Evolutionary conservation across 2,329 filamentous ascomycete species (phyloP), one percentile per base, ranked within the genome.

Genomic region (Sphaerostilbella broomeana): DNA sequence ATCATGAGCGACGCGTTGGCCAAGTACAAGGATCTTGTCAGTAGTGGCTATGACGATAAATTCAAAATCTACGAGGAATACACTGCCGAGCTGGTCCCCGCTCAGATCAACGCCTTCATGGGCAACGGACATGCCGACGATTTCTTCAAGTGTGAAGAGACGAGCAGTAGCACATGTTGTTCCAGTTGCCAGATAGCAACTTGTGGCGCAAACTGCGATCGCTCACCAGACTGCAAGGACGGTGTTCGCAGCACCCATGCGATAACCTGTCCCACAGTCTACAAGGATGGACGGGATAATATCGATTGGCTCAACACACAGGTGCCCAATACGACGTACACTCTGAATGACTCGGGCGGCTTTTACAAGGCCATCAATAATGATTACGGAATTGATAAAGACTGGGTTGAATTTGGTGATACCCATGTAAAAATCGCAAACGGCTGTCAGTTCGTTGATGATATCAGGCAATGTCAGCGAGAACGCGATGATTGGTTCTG

Each of bases 331-430:
- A 25, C 27, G 19, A 49, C 40, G 10, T 50, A 35, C 38, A 40
- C 31, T 8, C 19, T 52, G 18, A 25, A 44, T 22, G 43, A 53
- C 37, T 19, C 43, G 20, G 40, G 49, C 16, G 43, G 43, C 15
- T 53, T 51, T 34, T 46, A 35, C 28, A 43, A 42, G 19, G 42
- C 35, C 4, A 44, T 53, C n/a, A 26, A 24, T 21, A 35, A 53
- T 9, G 32, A 48, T 6, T 43, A 46, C 20, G 45, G 43, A 21
- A 41, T 45, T n/a, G 43, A 44, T 3, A 18, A 43, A 21, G 21
- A 20, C 9, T 47, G 43, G 49, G 43, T 51, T 17, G 17, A 27
- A 25, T 51, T 49, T 22, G 44, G 41, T 15, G 25, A 29, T 9
- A 40, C 10, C 8, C 12, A 37, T 11, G 25, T 49, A 17, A 25